Evolutionary conservation across 2,329 filamentous ascomycete genomes (phyloP).

Genomic region (Aspergillus sp.): DNA sequence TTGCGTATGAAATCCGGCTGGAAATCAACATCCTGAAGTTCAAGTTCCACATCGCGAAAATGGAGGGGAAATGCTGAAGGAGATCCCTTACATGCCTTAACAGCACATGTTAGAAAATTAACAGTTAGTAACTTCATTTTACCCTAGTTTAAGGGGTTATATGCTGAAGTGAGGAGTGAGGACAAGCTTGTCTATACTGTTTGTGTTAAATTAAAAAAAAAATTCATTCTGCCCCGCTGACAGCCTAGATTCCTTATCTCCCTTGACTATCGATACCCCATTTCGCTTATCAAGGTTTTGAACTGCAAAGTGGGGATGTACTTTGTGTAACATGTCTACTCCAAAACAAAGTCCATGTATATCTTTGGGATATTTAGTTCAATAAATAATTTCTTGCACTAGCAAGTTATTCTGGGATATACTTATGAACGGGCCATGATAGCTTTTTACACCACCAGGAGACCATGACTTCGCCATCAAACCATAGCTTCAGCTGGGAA

Average conservation of each 20-base stretch:
- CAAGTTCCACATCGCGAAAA: slow-evolving; percentile 87
- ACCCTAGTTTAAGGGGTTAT: neutral
- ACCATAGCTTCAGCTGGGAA: neutral
- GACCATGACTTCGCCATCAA: neutral
- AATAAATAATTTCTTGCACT: neutral
- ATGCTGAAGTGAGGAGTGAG: neutral
- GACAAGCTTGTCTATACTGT: neutral
- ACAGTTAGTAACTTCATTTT: slow-evolving; percentile 91
- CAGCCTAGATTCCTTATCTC: too few relatives aligned
- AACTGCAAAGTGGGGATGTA: neutral
- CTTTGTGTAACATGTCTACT: neutral
- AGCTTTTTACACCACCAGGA: neutral
- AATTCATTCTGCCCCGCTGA: neutral
- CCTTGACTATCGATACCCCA: neutral
- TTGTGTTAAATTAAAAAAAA: neutral
- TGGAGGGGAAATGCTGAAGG: slow-evolving; percentile 83
- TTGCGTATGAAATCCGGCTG: slow-evolving; percentile 81
- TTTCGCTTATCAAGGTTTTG: neutral
- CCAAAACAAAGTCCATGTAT: too few relatives aligned
- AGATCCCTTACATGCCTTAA: slow-evolving; percentile 87
- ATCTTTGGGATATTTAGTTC: neutral
- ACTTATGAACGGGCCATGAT: neutral
- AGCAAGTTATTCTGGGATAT: neutral
- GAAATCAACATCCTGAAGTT: slow-evolving; percentile 76
- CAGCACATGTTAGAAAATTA: slow-evolving; percentile 95